Base-by-base conservation (phyloP, 2,329 filamentous ascomycete genomes). In the Claviceps sp. region DNA sequence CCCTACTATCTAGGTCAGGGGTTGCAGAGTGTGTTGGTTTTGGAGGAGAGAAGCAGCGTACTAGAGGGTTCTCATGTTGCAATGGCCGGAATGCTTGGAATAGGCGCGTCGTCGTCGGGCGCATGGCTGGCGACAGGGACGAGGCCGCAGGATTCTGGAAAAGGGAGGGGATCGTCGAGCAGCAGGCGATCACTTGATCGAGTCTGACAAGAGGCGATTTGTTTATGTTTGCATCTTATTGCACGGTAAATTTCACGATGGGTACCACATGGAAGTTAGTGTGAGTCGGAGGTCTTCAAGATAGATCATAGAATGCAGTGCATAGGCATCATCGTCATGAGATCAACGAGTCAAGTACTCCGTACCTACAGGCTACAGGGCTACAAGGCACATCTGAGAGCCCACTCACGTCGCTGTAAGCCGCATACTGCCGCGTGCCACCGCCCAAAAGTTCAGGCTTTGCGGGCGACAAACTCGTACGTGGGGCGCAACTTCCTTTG, bases 11-110 rank as follows among this genome's bases (percentile, higher is more conserved):
- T 13, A 4, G 34, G 44, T 55, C 18, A 55, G 51, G 44, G 3
- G n/a, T 38, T 24, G 9, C 26, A 34, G 26, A 20, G 2, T 5
- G 6, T 0, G 13, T 22, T 38, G n/a, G 1, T 8, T 18, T 6
- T 1, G 4, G 4, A 14, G 20, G 16, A 14, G 22, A n/a, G 13
- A 6, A 0, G 1, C 46, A 24, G 20, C 72, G 61, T 71, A 94
- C 90, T 64, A 95, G 69, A 4, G 90, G 90, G 59, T 95, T 96
- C 59, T 95, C 90, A 82, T 96, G 90, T 41, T 62, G 60, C 2
- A 69, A 58, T 48, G 61, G 56, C 37, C 59, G 59, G 18, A 60
- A 43, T 18, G 56, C 55, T 47, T 63, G 67, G 48, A 72, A 68
- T 42, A 73, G 61, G 6, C 66, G 68, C 16, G 61, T 54, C 30